Base-by-base conservation (phyloP, 345 rosid species). In the Cardamine resedifolia region DNA sequence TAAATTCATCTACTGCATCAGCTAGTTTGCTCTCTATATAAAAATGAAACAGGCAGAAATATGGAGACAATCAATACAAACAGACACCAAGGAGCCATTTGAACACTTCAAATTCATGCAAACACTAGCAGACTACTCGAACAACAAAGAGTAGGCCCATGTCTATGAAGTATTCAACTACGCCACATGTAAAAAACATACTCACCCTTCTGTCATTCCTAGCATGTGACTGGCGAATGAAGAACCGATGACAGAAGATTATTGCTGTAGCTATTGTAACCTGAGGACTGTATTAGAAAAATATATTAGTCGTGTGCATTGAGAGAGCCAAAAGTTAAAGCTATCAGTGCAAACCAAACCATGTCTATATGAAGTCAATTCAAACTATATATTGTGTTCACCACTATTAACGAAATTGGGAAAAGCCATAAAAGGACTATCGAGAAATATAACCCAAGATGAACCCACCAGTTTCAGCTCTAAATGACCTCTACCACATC, bases 231-330 rank as follows among this genome's bases (percentile, higher is more conserved):
- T 95, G 99, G 71, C 96, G 91, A 79, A 91, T 82, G 81, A 91
- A 95, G 87, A 95, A 91, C 20, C 97, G 87, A 55, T 95, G 97
- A 77, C 97, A 95, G 81, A 95, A 95, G 62, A 95, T 90, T 74
- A 95, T 90, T 79, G 99, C 91, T 33, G 99, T 95, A 39, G 99
- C 99, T 71, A 95, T 95, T 27, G 99, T 95, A 71, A 95, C 86
- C 85, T 95, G 99, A 53, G 99, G 99, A 70, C 99, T 95, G 86
- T 84, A 89, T 53, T 15, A 60, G 27, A 47, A 60, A 72, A 52
- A n/a, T 34, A 78, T 72, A 66, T 77, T 11, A 78, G 77, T 6
- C 8, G 1, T 30, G 62, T 51, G 52, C n/a, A 52, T 0, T 52
- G 41, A 51, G 65, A 43, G 51, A 45, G 53, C 48, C 50, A 75